Conservation (phyloP, 371 early-diverging fungal genomes). For the Mycotypha africana region DNA sequence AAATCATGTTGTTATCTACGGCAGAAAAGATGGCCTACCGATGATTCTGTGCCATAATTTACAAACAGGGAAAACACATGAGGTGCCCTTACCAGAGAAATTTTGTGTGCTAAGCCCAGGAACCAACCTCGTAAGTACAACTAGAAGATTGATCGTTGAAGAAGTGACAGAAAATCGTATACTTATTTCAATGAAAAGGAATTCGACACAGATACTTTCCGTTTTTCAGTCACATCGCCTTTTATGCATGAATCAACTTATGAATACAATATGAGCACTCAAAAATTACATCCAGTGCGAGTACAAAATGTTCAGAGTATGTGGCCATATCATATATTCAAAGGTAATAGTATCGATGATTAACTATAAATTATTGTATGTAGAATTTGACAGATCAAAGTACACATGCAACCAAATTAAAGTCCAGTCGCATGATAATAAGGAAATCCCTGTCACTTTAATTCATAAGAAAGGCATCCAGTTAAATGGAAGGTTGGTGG, state of each 20-base stretch:
- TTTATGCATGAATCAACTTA: conserved; percentile 63
- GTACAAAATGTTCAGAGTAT: conserved; percentile 50
- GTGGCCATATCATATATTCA: background rate
- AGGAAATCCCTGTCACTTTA: conserved; percentile 64
- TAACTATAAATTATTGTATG: no score
- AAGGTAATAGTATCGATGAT: no score
- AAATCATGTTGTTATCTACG: conserved; percentile 56
- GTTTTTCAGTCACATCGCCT: conserved; percentile 66
- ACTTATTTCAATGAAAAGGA: conserved; percentile 27
- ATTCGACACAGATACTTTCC: conserved; percentile 61
- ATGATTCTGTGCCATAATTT: conserved; percentile 55
- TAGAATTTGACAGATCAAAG: conserved; percentile 48
- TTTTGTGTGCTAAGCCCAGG: conserved; percentile 62
- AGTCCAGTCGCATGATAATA: conserved; percentile 41
- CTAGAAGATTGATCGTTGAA: no score
- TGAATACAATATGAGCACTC: conserved; percentile 63
- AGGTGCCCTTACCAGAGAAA: conserved; percentile 54
- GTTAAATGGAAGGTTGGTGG: conserved; percentile 39
- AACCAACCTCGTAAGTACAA: conserved; percentile 50
- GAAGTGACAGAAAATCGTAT: background rate
- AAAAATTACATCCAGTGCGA: conserved; percentile 38
- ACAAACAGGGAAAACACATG: conserved; percentile 28
- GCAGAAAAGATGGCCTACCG: conserved; percentile 56
- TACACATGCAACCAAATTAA: conserved; percentile 51
- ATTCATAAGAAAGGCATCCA: conserved; percentile 50